A percentile compares a stretch with the other conserved stretches of the same genome.
phyloP scores from a whole-genome alignment of 768 basidiomycete species.

The Tylopilus vinaceipallidus region DNA sequence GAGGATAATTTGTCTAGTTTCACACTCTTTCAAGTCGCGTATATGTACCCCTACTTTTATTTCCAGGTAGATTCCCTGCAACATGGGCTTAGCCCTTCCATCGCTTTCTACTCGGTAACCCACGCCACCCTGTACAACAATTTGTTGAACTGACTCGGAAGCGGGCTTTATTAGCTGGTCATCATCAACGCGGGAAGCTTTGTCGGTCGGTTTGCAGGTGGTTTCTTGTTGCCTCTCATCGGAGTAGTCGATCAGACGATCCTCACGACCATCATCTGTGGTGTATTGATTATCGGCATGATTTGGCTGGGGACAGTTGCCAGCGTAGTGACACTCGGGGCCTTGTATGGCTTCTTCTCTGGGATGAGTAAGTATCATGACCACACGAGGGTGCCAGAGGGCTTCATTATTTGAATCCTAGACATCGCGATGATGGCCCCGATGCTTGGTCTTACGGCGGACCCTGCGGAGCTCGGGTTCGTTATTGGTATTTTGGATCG shows the following conservation, averaged over 20 bases:
- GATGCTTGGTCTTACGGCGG: slow-evolving; percentile 44
- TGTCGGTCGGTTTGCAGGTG: slow-evolving; percentile 47
- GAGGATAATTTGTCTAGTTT: slow-evolving; percentile 12
- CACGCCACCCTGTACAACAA: not conserved
- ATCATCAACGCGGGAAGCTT: slow-evolving; percentile 49
- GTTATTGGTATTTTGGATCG: slow-evolving; percentile 2
- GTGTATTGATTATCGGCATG: slow-evolving; percentile 42
- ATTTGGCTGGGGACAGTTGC: slow-evolving; percentile 37
- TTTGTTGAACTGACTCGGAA: not conserved
- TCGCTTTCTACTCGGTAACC: slow-evolving; percentile 48
- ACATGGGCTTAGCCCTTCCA: slow-evolving; percentile 41
- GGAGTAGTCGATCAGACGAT: slow-evolving; percentile 46
- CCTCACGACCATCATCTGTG: slow-evolving; percentile 30
- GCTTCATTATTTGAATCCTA: not conserved
- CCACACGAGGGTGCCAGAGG: no score
- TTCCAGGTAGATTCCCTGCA: slow-evolving; percentile 54
- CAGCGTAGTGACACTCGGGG: slow-evolving; percentile 40
- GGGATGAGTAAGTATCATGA: slow-evolving; percentile 38
- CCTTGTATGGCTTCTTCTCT: slow-evolving; percentile 48
- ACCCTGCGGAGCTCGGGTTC: slow-evolving; percentile 52
- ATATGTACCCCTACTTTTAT: slow-evolving; percentile 55
- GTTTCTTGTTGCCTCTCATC: slow-evolving; percentile 36
- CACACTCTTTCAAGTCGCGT: slow-evolving; percentile 35
- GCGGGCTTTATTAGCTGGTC: not conserved
- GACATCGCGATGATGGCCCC: slow-evolving; percentile 43